Evolutionary conservation across 495 filamentous ascomycete genomes (phyloP).

Genomic region (Halenospora varia): DNA sequence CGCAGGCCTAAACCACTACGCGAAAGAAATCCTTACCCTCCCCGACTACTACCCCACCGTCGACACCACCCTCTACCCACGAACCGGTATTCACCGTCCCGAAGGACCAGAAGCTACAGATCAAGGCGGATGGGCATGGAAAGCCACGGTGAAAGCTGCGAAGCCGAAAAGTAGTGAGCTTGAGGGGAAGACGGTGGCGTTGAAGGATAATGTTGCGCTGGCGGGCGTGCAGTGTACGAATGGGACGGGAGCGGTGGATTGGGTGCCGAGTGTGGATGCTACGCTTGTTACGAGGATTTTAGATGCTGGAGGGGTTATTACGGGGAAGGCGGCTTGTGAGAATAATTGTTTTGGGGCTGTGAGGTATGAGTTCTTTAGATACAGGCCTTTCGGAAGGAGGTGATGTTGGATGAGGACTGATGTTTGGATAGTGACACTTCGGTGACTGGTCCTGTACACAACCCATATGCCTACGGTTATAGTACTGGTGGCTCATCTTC

Average conservation of each 20-base stretch:
- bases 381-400: not conserved
- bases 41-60: constrained; percentile 10
- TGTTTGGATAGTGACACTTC: constrained; percentile 33
- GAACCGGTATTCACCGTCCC: constrained; percentile 12
- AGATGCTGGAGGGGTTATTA: constrained; percentile 32
- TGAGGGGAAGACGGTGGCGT: constrained; percentile 29
- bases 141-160: constrained; percentile 27
- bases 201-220: constrained; percentile 37
- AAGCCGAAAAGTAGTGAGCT: constrained; percentile 28
- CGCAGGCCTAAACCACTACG: constrained; percentile 15
- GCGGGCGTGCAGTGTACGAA: constrained; percentile 34
- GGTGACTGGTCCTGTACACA: constrained; percentile 46
- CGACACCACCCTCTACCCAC: constrained; percentile 13
- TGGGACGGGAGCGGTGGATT: constrained; percentile 31
- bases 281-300: constrained; percentile 32
- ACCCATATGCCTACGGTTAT: constrained; percentile 45
- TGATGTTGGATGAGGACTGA: not conserved
- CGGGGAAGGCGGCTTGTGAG: constrained; percentile 32
- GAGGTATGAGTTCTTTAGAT: constrained; percentile 12
- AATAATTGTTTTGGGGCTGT: constrained; percentile 6
- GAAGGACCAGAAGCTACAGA: constrained; percentile 7
- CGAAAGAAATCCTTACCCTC: constrained; percentile 14
- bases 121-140: constrained; percentile 10
- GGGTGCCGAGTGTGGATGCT: constrained; percentile 33
- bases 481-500: constrained; percentile 53